phyloP scores from a whole-genome alignment of 1,284 basidiomycete genomes.

The Leccinum variabile region DNA sequence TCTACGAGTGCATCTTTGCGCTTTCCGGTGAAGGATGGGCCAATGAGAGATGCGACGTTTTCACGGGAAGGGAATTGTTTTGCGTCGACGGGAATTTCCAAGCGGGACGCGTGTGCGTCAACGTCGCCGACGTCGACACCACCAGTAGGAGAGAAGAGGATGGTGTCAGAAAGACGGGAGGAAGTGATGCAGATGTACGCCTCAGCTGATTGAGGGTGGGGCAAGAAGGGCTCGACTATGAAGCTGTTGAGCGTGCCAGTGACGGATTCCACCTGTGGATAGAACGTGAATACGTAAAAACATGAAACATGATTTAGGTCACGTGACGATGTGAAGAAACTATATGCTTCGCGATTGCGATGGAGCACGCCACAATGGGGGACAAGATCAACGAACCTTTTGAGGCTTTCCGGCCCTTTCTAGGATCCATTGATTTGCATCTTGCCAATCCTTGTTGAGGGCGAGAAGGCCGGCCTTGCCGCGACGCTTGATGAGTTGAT shows the following conservation, averaged over 20 bases:
- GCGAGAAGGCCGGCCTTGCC: slow-evolving; percentile 96
- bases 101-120: slow-evolving; percentile 93
- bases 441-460: slow-evolving; percentile 92
- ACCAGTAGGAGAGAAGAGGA: slow-evolving; percentile 98
- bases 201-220: slow-evolving; percentile 91
- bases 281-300: slow-evolving; percentile 18
- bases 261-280: slow-evolving; percentile 80
- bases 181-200: slow-evolving; percentile 99
- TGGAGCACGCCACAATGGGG: neutral
- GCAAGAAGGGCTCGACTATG: slow-evolving; percentile 98
- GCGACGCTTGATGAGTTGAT: slow-evolving; percentile 99
- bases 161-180: slow-evolving; percentile 90
- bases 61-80: slow-evolving; percentile 80
- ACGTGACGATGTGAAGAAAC: slow-evolving; percentile 9
- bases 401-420: slow-evolving; percentile 93
- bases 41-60: slow-evolving; percentile 75
- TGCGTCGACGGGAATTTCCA: slow-evolving; percentile 76
- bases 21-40: slow-evolving; percentile 65
- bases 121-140: slow-evolving; percentile 99
- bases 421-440: slow-evolving; percentile 85
- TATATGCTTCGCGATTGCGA: slow-evolving; percentile 12
- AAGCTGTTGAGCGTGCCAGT: slow-evolving; percentile 96
- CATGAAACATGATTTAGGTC: neutral
- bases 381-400: slow-evolving; percentile 51
- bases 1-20: slow-evolving; percentile 90